Evolutionary conservation across 352 stramenopile genomes (phyloP), one percentile per base, ranked within the genome.

Genomic region (Pythium aquatile): DNA sequence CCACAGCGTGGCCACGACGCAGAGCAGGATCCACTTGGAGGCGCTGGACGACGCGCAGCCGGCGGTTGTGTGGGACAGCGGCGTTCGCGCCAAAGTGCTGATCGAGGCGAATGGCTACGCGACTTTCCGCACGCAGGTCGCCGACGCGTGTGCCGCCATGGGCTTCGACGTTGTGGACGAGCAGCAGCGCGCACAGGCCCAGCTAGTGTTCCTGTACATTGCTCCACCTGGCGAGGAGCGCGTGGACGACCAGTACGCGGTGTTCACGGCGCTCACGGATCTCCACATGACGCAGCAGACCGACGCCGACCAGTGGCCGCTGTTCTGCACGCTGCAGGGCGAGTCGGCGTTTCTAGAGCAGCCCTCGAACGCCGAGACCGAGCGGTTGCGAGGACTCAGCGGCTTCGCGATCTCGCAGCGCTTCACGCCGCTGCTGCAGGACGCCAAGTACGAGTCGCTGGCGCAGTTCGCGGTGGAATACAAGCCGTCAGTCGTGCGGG

Each of bases 401-500:
- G 84, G 83, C 55, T 91, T 95, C 64, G 86, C 84, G 26, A 88
- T 93, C 58, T 88, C 84, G 6, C 86, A 92, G 56, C 70, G 87
- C 37, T 74, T 95, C 14, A 70, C 73, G 20, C 83, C 75, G 26
- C 61, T 81, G 60, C 73, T 87, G 13, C 57, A 76, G 28, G 58
- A 69, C 1, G 80, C 73, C 2, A 53, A 69, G 26, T 91, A 88
- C 65, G 58, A 69, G 33, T 83, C 78, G 0, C 63, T 90, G 32
- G 77, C 78, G 9, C 83, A 93, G 17, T 91, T 87, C 53, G 79
- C 85, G 0, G 81, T 93, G 62, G 86, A 95, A 64, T 95, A 90
- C 70, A 74, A 78, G 30, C 77, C 76, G 10, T 16, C 65, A 75
- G 14, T 70, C 70, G 39, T 69, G 65, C 32, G 70, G 71, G 46